Conservation (phyloP, 2,329 filamentous ascomycete genomes). For the Juglanconis oblonga region DNA sequence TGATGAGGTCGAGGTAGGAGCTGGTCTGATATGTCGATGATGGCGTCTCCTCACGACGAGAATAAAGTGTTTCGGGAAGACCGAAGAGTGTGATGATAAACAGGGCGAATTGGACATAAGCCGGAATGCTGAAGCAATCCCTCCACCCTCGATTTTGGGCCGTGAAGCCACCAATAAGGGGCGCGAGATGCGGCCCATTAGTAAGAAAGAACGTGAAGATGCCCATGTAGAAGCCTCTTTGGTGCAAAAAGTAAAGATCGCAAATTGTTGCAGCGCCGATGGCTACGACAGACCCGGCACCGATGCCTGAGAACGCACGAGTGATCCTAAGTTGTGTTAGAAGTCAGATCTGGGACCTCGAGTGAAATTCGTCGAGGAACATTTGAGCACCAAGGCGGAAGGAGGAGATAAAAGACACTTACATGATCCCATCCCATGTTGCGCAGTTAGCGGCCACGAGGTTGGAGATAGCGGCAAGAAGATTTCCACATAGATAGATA, state of each 20-base stretch:
- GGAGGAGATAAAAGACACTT: not conserved
- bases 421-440: slow-evolving; percentile 21
- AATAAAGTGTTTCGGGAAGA: slow-evolving; percentile 28
- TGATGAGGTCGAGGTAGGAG: slow-evolving; percentile 8
- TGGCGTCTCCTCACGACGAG: slow-evolving; percentile 2
- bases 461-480: slow-evolving; percentile 28
- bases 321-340: slow-evolving; percentile 6
- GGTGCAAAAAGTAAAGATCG: slow-evolving; percentile 24
- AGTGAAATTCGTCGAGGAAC: not conserved
- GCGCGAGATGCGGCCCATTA: slow-evolving; percentile 22
- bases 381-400: not conserved
- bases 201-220: slow-evolving; percentile 23
- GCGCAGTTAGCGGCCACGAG: slow-evolving; percentile 24
- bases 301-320: slow-evolving; percentile 22
- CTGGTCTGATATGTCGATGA: not conserved
- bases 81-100: slow-evolving; percentile 23
- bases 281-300: slow-evolving; percentile 17
- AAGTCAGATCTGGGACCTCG: not conserved
- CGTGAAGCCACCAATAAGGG: slow-evolving; percentile 27
- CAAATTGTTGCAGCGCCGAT: slow-evolving; percentile 22
- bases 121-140: slow-evolving; percentile 26
- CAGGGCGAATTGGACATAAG: slow-evolving; percentile 23
- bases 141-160: slow-evolving; percentile 26
- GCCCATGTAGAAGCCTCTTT: slow-evolving; percentile 25
- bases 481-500: slow-evolving; percentile 28